phyloP scores from a whole-genome alignment of 345 rosid species.

The Citrus reticulata region DNA sequence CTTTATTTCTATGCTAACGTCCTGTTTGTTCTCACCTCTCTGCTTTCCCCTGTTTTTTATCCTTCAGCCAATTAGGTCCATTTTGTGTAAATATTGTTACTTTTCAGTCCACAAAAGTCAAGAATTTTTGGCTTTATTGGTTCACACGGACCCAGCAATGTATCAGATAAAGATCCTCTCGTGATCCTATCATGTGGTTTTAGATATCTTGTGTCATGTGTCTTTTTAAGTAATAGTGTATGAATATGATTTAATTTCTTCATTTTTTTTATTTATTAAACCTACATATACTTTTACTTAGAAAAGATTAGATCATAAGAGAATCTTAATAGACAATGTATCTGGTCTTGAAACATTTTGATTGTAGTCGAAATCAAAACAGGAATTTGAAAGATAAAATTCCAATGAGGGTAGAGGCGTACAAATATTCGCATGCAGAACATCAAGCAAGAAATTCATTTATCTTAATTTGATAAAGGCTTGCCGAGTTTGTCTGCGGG shows the following conservation, averaged over 20 bases:
- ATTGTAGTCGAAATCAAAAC: too few relatives aligned
- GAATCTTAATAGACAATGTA: too few relatives aligned
- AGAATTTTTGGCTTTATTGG: background rate
- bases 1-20: background rate
- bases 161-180: too few relatives aligned
- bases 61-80: background rate
- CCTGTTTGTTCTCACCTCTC: background rate
- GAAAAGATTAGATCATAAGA: accelerated
- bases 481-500: background rate
- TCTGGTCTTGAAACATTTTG: too few relatives aligned
- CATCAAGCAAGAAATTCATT: background rate
- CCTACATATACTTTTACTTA: too few relatives aligned
- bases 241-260: too few relatives aligned
- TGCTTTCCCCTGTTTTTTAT: background rate
- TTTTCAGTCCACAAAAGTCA: background rate
- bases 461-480: background rate
- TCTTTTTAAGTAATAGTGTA: accelerated
- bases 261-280: too few relatives aligned
- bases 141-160: background rate
- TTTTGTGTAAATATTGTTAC: background rate
- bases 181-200: accelerated
- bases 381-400: background rate
- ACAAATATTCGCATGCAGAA: background rate
- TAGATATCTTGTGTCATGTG: too few relatives aligned
- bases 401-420: too few relatives aligned